These are phyloP conservation scores for Urtica urens DNA, from an alignment of 306 rosid species.

Conservation along the genomic window DNA sequence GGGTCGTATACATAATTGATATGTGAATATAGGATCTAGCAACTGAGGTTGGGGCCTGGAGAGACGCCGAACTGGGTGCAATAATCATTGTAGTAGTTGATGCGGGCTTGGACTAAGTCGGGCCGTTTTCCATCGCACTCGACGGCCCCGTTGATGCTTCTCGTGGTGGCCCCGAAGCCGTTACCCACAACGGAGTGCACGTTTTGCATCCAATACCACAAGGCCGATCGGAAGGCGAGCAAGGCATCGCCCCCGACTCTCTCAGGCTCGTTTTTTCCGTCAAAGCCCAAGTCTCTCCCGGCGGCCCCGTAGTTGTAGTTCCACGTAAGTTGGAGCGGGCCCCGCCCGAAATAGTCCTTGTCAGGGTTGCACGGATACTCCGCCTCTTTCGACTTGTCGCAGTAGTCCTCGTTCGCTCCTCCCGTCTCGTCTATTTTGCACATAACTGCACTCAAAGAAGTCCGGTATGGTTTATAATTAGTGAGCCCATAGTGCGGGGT, in stretches of 20 bases:
- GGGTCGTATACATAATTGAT: too few relatives aligned
- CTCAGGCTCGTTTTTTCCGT: slow-evolving; percentile 15
- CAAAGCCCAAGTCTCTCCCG: slow-evolving; percentile 5
- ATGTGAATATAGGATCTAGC: slow-evolving; percentile 5
- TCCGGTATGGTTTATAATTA: too few relatives aligned
- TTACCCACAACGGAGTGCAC: slow-evolving; percentile 5
- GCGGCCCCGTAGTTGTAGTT: slow-evolving; percentile 23
- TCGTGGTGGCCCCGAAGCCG: slow-evolving; percentile 27
- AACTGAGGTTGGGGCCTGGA: slow-evolving; percentile 21
- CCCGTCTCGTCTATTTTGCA: slow-evolving; percentile 18
- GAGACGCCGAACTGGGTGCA: slow-evolving; percentile 15
- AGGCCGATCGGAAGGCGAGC: slow-evolving; percentile 9
- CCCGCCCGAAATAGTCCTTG: slow-evolving; percentile 17
- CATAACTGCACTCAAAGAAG: slow-evolving; percentile 9
- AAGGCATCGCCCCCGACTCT: slow-evolving; percentile 5
- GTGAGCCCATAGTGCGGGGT: too few relatives aligned
- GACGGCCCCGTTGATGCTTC: slow-evolving; percentile 10
- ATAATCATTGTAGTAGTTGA: slow-evolving; percentile 9
- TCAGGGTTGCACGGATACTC: slow-evolving; percentile 18
- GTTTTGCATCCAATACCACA: slow-evolving; percentile 24
- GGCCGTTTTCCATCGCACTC: slow-evolving; percentile 13
- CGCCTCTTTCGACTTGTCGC: not conserved
- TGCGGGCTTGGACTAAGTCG: slow-evolving; percentile 10
- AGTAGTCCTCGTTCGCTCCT: not conserved
- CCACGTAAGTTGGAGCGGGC: slow-evolving; percentile 22